A percentile compares a stretch with the other conserved stretches of the same genome.
These are phyloP conservation scores for Thalassiosira mediterranea DNA, from an alignment of 352 stramenopile genomes.

Conservation along the genomic window DNA sequence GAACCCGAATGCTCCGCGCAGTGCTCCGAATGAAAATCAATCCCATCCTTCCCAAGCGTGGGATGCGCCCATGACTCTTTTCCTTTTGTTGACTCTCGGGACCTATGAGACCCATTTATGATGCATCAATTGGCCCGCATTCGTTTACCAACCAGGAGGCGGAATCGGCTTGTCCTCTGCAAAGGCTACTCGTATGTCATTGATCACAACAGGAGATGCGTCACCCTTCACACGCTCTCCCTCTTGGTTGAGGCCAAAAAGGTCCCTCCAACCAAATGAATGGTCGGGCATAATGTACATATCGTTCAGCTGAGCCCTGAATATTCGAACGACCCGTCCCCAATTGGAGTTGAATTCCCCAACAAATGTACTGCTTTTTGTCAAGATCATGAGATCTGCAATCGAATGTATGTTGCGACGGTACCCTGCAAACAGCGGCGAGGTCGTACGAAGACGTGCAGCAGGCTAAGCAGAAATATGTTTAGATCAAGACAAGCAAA, in stretches of 20 bases:
- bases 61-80: too few relatives aligned
- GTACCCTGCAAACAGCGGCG: too few relatives aligned
- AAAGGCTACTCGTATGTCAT: slow-evolving; percentile 29
- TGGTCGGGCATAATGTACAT: slow-evolving; percentile 1
- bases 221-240: slow-evolving; percentile 1
- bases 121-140: too few relatives aligned
- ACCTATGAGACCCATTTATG: too few relatives aligned
- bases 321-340: slow-evolving; percentile 19
- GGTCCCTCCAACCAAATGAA: slow-evolving; percentile 6
- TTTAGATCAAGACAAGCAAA: too few relatives aligned
- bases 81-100: too few relatives aligned
- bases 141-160: slow-evolving; percentile 27
- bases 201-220: slow-evolving; percentile 15
- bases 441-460: too few relatives aligned
- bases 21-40: too few relatives aligned
- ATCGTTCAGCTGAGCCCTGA: slow-evolving; percentile 32
- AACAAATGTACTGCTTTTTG: slow-evolving; percentile 39
- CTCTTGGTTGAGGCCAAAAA: slow-evolving; percentile 13
- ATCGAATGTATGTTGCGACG: slow-evolving; percentile 37
- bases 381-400: slow-evolving; percentile 53
- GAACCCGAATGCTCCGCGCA: too few relatives aligned
- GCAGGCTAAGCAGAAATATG: too few relatives aligned
- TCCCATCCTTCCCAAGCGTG: too few relatives aligned
- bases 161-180: slow-evolving; percentile 19
- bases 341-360: slow-evolving; percentile 57